Base-by-base conservation (phyloP, 2,329 filamentous ascomycete genomes). In the Colletotrichum phormii region DNA sequence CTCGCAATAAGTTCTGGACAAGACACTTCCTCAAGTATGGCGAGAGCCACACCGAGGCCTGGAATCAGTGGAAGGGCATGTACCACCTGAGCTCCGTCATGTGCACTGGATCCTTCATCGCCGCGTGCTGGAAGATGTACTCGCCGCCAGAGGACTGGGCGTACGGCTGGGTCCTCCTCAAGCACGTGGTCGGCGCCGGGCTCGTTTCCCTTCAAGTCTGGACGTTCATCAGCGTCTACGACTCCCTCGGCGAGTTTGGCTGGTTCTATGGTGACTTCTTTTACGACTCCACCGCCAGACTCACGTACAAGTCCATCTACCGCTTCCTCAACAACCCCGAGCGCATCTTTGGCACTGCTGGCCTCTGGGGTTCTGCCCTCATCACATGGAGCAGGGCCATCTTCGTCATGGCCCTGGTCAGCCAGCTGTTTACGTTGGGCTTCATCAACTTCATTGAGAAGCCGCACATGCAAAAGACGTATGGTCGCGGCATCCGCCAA, bases 221-320 rank as follows among this genome's bases (percentile, higher is more conserved):
- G 97, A 98, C 95, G 1, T 93, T 95, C 1, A 87, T 94, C 75
- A 98, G 95, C 81, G 95, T 98, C 76, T 97, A 98, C 81, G 95
- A 98, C 63, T 97, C 95, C 2, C 90, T 99, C 0, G 97, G 97
- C 69, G 97, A 99, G 80, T 99, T 98, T 79, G 97, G 97, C 77
- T 99, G 96, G 96, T 98, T 98, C 86, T 98, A 95, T 79, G 97
- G 97, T 22, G 97, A 99, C 81, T 99, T 98, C 86, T 98, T 99
- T 87, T 98, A 97, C 80, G 95, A 98, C 74, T 93, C 94, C 58
- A 90, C 92, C 12, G 92, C 93, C 13, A 97, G 97, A 83, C 88
- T 98, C 74, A 98, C 94, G 0, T 99, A 99, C 83, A 95, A 93
- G 77, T 97, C 96, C 74, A 99, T 99, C 78, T 99, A 99, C 82